Conservation (phyloP, 805 yeast genomes). For the Pichia phayaonensis region DNA sequence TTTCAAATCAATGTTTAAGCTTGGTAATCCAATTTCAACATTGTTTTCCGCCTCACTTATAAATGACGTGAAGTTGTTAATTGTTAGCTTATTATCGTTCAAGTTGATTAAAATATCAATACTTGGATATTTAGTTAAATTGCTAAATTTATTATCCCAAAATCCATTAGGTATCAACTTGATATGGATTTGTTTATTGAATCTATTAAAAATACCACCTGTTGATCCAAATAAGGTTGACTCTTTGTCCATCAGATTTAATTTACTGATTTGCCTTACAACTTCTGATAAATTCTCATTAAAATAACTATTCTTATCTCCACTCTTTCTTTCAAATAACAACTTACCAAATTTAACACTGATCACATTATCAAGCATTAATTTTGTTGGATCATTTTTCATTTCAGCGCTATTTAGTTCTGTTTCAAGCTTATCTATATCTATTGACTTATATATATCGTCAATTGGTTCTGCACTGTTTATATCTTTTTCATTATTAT, state of each 20-base stretch:
- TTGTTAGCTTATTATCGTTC: conserved; percentile 14
- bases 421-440: conserved; percentile 5
- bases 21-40: conserved; percentile 22
- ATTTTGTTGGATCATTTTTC: conserved; percentile 4
- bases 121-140: conserved; percentile 22
- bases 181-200: conserved; percentile 23
- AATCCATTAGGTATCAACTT: conserved; percentile 29
- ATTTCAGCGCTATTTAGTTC: conserved; percentile 8
- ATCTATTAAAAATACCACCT: conserved; percentile 26
- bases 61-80: conserved; percentile 18
- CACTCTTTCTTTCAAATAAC: conserved; percentile 12
- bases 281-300: conserved; percentile 22
- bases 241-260: conserved; percentile 19
- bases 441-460: neutral
- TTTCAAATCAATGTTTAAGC: conserved; percentile 22
- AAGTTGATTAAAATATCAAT: conserved; percentile 28
- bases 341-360: conserved; percentile 26
- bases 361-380: conserved; percentile 18
- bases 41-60: conserved; percentile 24
- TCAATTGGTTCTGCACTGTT: neutral
- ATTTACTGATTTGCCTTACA: conserved; percentile 16
- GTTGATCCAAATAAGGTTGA: conserved; percentile 23
- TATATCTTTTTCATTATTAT: neutral
- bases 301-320: conserved; percentile 15
- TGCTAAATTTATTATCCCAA: conserved; percentile 12